Percentiles rank a stretch among this genome's conserved stretches.
Evolutionary conservation across 495 filamentous ascomycete genomes (phyloP).

Genomic region (Aspergillus steynii): DNA sequence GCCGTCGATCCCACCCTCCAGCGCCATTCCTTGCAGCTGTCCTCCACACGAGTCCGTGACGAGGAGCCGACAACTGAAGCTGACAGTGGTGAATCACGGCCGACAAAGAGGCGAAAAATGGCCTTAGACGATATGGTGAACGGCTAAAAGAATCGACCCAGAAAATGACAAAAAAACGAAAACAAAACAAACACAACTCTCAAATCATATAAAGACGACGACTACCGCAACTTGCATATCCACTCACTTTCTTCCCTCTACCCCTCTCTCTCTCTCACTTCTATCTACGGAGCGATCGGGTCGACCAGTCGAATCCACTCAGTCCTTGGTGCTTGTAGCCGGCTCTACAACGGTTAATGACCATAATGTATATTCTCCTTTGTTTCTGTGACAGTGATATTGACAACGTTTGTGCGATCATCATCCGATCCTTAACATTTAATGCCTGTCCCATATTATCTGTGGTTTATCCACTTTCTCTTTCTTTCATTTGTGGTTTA

Average conservation of each 20-base stretch:
- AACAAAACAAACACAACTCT: background rate
- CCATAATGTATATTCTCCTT: conserved; percentile 21
- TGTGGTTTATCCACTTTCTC: too few relatives aligned
- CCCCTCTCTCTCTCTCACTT: background rate
- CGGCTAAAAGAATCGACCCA: conserved; percentile 22
- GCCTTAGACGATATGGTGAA: conserved; percentile 51
- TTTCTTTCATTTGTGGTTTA: background rate
- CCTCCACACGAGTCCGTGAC: conserved; percentile 16
- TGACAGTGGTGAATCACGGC: conserved; percentile 45
- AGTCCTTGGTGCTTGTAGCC: conserved; percentile 29
- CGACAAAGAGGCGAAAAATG: conserved; percentile 74
- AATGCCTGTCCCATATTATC: background rate
- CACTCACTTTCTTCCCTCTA: conserved; percentile 8
- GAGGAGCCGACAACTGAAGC: conserved; percentile 23
- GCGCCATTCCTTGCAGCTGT: conserved; percentile 19
- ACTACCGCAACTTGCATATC: conserved; percentile 7
- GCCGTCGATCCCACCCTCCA: conserved; percentile 24
- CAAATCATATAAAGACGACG: background rate
- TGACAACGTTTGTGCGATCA: conserved; percentile 13
- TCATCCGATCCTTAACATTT: conserved; percentile 5
- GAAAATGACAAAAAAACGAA: background rate
- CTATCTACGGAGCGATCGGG: background rate
- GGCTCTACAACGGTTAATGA: conserved; percentile 38
- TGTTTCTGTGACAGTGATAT: conserved; percentile 16
- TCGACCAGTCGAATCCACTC: background rate